phyloP scores from a whole-genome alignment of 2,329 filamentous ascomycete genomes.

The Ophiostoma novo-ulmi region DNA sequence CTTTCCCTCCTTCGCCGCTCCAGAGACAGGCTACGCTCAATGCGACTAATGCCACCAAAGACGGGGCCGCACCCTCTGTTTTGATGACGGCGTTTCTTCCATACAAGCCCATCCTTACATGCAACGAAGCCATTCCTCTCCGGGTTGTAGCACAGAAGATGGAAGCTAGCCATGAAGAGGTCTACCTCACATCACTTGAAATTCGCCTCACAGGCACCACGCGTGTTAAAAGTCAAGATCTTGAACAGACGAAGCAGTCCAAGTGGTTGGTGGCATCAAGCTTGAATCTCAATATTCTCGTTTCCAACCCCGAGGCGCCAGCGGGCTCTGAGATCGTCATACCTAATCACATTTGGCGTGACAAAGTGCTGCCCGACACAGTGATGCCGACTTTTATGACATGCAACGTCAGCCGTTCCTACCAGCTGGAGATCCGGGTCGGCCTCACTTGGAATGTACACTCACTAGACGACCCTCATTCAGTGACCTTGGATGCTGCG shows the following conservation, averaged over 20 bases:
- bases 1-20: constrained; percentile 29
- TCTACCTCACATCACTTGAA: constrained; percentile 74
- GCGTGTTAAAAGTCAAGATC: constrained; percentile 69
- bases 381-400: constrained; percentile 81
- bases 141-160: constrained; percentile 74
- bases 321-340: constrained; percentile 64
- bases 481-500: neutral
- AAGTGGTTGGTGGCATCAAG: constrained; percentile 72
- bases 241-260: constrained; percentile 63
- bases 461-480: constrained; percentile 29
- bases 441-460: constrained; percentile 69
- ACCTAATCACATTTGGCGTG: constrained; percentile 67
- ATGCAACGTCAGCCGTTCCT: constrained; percentile 78
- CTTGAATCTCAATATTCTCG: constrained; percentile 64
- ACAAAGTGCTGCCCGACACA: constrained; percentile 69
- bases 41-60: constrained; percentile 31
- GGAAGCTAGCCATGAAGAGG: constrained; percentile 59
- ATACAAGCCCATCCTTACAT: constrained; percentile 81
- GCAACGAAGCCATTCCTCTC: constrained; percentile 78
- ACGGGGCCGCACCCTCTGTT: constrained; percentile 55
- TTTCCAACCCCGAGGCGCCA: constrained; percentile 56
- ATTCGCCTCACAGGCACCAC: constrained; percentile 78
- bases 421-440: constrained; percentile 77
- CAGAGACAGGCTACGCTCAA: neutral
- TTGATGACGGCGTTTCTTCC: constrained; percentile 75